Base-by-base conservation (phyloP, 23 red algal genomes). In the Pyropia haitanensis region DNA sequence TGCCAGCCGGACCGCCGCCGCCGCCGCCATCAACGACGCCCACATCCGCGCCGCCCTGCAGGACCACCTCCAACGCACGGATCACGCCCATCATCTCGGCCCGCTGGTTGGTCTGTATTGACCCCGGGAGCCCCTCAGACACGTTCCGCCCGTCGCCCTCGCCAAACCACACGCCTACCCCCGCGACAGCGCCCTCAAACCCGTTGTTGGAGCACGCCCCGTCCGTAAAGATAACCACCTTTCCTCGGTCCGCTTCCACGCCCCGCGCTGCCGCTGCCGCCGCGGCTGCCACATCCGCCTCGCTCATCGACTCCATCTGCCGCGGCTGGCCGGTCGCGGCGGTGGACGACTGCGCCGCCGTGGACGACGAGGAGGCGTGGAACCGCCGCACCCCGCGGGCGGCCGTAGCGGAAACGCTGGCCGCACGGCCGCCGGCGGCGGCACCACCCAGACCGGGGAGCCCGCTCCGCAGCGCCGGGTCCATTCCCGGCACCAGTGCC, bases 201-300 rank as follows among this genome's bases (percentile, higher is more conserved):
- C 90, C 90, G 63, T 95, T 95, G 17, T 50, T 65, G 30, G 33
- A 24, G 64, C 90, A 95, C 14, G 90, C 90, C 22, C 90, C 90
- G 62, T 95, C 90, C 2, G 90, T 95, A 55, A 81, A 95, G 14
- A 91, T 51, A n/a, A 57, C 63, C 5, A 89, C 49, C 20, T 60
- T 20, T 17, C 39, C 39, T 9, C 14, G 21, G 14, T 67, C 28
- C 3, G 49, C 64, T 48, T 67, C 20, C 49, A 18, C 2, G 39
- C 62, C 62, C 49, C 18, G 18, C 5, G 33, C 62, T 9, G 18
- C 22, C 49, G 62, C n/a, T 5, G 62, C 39, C 39, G 39, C 39
- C 39, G 39, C 39, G 0, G 39, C 39, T 13, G 39, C 39, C 4
- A 46, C 39, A 9, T 46, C 18, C 8, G 39, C 19, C 49, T 65